These are phyloP conservation scores for Chaetoceros muelleri DNA, from an alignment of 108 stramenopile species.

Conservation along the genomic window DNA sequence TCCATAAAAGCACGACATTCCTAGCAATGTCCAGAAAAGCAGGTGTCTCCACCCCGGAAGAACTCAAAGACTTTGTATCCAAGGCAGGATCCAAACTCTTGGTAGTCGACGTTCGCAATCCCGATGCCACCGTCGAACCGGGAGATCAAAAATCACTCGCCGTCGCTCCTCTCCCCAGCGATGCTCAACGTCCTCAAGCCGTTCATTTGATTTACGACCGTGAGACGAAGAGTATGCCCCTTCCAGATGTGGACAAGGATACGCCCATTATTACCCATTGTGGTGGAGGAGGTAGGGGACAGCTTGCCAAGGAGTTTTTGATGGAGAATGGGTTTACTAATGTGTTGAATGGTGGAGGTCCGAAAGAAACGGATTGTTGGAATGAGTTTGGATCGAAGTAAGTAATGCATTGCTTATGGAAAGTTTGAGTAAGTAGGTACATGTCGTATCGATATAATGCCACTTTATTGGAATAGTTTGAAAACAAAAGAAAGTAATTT, in stretches of 20 bases:
- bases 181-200: slow-evolving; percentile 39
- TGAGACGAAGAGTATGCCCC: slow-evolving; percentile 44
- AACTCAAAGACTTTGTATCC: slow-evolving; percentile 50
- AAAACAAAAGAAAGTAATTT: too few relatives aligned
- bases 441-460: too few relatives aligned
- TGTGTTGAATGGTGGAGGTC: slow-evolving; percentile 84
- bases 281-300: slow-evolving; percentile 79
- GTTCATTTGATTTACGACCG: slow-evolving; percentile 60
- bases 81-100: slow-evolving; percentile 52
- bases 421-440: too few relatives aligned
- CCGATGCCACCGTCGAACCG: slow-evolving; percentile 57
- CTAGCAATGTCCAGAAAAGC: slow-evolving; percentile 21
- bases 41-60: slow-evolving; percentile 56
- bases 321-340: slow-evolving; percentile 67
- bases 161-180: slow-evolving; percentile 37
- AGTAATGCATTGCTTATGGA: slow-evolving; percentile 17
- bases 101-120: slow-evolving; percentile 72
- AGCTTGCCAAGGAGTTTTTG: slow-evolving; percentile 78
- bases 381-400: slow-evolving; percentile 64
- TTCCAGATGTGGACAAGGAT: slow-evolving; percentile 46
- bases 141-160: slow-evolving; percentile 62
- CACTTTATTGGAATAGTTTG: too few relatives aligned
- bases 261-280: slow-evolving; percentile 86
- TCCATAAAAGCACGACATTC: not conserved
- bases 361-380: slow-evolving; percentile 80